Conservation (phyloP, 768 basidiomycete genomes). For the Lactarius hatsudake region DNA sequence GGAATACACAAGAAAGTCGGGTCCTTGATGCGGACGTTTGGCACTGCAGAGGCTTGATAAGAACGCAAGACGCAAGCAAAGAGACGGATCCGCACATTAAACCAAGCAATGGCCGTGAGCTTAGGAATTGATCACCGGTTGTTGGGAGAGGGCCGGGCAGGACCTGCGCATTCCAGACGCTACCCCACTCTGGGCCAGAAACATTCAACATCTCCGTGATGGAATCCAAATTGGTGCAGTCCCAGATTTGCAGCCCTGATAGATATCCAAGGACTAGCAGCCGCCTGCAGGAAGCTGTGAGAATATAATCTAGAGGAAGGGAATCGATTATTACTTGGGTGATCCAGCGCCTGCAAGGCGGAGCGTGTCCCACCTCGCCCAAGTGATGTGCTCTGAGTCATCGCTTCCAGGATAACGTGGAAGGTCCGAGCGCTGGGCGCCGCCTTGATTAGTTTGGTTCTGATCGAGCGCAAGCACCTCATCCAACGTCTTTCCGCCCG, state of each 20-base stretch:
- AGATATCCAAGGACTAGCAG: constrained; percentile 54
- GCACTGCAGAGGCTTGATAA: constrained; percentile 23
- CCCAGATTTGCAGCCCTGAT: constrained; percentile 59
- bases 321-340: constrained; percentile 23
- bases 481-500: constrained; percentile 27
- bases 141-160: constrained; percentile 36
- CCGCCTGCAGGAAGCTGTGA: constrained; percentile 33
- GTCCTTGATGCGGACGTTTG: constrained; percentile 25
- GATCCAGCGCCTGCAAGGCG: constrained; percentile 18
- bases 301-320: constrained; percentile 7
- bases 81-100: constrained; percentile 34
- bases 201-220: constrained; percentile 57
- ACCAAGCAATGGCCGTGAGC: constrained; percentile 38
- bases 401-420: constrained; percentile 33
- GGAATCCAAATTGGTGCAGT: constrained; percentile 50
- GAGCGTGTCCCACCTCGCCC: constrained; percentile 46
- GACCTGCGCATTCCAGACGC: constrained; percentile 40
- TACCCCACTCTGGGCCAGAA: constrained; percentile 37
- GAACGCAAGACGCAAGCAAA: constrained; percentile 2
- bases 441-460: constrained; percentile 11
- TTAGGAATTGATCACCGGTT: constrained; percentile 33
- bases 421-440: constrained; percentile 17
- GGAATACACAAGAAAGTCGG: constrained; percentile 45
- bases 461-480: constrained; percentile 31
- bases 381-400: constrained; percentile 39